Percentiles rank a stretch among this genome's conserved stretches.
Evolutionary conservation across 805 yeast species (phyloP).

Genomic region (Kluyveromyces nonfermentans): DNA sequence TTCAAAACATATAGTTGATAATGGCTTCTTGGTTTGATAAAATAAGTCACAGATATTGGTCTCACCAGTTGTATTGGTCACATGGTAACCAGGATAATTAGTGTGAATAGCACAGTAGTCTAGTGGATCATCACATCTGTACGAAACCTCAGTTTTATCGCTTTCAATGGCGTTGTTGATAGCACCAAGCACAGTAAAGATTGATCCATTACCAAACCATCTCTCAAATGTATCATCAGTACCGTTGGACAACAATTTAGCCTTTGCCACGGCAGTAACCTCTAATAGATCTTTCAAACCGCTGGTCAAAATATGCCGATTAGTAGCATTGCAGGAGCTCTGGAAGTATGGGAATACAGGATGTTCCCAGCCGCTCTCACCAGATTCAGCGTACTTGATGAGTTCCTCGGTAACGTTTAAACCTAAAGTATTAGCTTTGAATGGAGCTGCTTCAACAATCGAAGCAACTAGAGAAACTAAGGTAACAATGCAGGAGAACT

Average conservation of each 20-base stretch:
- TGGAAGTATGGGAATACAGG: slow-evolving; percentile 10
- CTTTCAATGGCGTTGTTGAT: slow-evolving; percentile 28
- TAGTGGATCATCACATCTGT: slow-evolving; percentile 35
- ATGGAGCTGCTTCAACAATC: not conserved
- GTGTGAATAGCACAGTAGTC: slow-evolving; percentile 26
- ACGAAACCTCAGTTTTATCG: slow-evolving; percentile 27
- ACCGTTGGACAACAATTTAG: slow-evolving; percentile 30
- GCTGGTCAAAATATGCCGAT: slow-evolving; percentile 9
- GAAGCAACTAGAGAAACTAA: not conserved
- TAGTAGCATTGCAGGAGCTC: slow-evolving; percentile 10
- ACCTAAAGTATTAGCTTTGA: not conserved
- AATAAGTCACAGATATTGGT: slow-evolving; percentile 35
- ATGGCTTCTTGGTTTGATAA: slow-evolving; percentile 26
- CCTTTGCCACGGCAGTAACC: slow-evolving; percentile 30
- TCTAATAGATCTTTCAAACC: slow-evolving; percentile 29
- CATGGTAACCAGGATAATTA: slow-evolving; percentile 33
- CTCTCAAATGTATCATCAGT: slow-evolving; percentile 26
- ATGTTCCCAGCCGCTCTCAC: slow-evolving; percentile 6
- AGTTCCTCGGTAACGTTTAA: not conserved
- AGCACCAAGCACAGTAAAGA: slow-evolving; percentile 31
- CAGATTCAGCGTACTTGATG: not conserved
- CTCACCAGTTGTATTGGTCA: slow-evolving; percentile 29
- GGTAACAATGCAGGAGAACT: not conserved
- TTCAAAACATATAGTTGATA: slow-evolving; percentile 29
- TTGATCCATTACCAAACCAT: slow-evolving; percentile 33